Evolutionary conservation across 805 yeast genomes (phyloP).

Genomic region (Candida sonorensis): DNA sequence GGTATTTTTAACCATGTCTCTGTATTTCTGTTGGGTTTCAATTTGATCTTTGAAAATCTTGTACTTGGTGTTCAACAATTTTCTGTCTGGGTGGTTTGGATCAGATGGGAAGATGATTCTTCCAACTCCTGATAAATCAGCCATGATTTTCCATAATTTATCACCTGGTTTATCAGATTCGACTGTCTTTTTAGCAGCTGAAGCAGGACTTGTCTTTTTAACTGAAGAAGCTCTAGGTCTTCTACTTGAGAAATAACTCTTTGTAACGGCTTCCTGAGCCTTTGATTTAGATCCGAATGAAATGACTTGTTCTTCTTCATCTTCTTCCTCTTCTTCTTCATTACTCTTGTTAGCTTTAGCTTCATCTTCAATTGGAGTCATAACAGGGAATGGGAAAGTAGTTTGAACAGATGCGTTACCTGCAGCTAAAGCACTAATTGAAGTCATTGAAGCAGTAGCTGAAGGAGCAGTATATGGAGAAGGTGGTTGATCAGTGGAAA

Average conservation of each 20-base stretch:
- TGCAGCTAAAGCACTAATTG: conserved; percentile 43
- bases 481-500: conserved; percentile 32
- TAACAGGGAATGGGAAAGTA: conserved; percentile 44
- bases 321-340: conserved; percentile 31
- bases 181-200: background rate
- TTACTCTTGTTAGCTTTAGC: conserved; percentile 20
- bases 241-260: conserved; percentile 29
- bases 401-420: conserved; percentile 20
- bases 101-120: conserved; percentile 65
- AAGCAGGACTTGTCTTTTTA: conserved; percentile 1
- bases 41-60: conserved; percentile 85
- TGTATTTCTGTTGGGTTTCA: conserved; percentile 67
- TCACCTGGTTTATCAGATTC: conserved; percentile 39
- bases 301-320: conserved; percentile 43
- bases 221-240: conserved; percentile 3
- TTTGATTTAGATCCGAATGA: conserved; percentile 56
- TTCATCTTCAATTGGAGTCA: conserved; percentile 32
- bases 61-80: conserved; percentile 72
- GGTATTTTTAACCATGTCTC: conserved; percentile 55
- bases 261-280: conserved; percentile 46
- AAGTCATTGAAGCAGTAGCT: conserved; percentile 65
- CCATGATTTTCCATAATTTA: conserved; percentile 83
- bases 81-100: conserved; percentile 54
- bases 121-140: conserved; percentile 76
- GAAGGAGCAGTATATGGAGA: conserved; percentile 78